These are phyloP conservation scores for Talaromyces sp. DNA, from an alignment of 2,329 filamentous ascomycete genomes.

Conservation along the genomic window DNA sequence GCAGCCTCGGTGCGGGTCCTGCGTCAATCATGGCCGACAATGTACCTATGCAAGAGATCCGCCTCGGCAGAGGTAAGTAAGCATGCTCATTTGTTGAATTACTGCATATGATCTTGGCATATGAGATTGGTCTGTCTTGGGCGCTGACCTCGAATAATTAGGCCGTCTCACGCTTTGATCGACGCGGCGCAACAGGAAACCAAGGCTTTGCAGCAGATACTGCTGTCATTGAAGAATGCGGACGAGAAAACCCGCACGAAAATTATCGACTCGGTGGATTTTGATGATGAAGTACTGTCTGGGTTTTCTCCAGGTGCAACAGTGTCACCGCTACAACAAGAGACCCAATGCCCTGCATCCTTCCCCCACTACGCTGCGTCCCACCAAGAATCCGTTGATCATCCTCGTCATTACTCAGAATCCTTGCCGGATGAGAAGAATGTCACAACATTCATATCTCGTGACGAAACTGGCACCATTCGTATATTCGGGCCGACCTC, in stretches of 20 bases:
- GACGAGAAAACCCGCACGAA: neutral
- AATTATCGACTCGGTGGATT: neutral
- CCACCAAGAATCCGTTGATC: neutral
- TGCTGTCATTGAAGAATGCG: conserved; percentile 3
- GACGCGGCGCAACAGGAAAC: conserved; percentile 2
- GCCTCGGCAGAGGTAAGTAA: conserved; percentile 15
- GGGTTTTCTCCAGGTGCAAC: neutral
- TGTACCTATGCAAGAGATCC: conserved; percentile 18
- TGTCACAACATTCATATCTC: conserved; percentile 3
- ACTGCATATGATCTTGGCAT: neutral
- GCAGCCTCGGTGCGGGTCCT: conserved; percentile 31
- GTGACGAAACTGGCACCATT: conserved; percentile 2
- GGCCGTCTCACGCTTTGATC: conserved; percentile 1
- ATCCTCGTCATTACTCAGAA: neutral
- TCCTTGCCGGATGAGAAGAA: neutral
- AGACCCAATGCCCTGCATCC: neutral
- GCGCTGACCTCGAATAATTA: conserved; percentile 10
- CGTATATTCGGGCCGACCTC: conserved; percentile 4
- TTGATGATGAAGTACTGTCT: neutral
- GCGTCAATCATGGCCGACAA: conserved; percentile 20
- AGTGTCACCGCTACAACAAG: neutral
- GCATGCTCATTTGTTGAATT: conserved; percentile 2
- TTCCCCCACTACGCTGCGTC: neutral
- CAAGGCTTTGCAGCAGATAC: conserved; percentile 2
- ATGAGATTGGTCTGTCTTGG: neutral